Percentiles rank a stretch among this genome's conserved stretches.
Conservation (phyloP, 495 filamentous ascomycete species). For the Neurospora tetrasperma region DNA sequence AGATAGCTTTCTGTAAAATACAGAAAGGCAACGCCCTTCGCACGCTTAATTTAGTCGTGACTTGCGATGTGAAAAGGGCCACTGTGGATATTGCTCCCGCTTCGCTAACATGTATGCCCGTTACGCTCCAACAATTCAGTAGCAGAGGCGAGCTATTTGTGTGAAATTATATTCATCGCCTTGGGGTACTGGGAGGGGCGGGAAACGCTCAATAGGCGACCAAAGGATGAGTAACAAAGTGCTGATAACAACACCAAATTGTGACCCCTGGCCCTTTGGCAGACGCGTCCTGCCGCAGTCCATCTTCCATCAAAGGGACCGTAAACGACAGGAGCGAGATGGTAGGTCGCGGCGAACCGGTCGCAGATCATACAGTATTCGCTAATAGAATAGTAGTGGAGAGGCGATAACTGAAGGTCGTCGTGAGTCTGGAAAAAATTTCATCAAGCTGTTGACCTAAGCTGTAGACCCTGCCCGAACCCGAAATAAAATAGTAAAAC, state of each 20-base stretch:
- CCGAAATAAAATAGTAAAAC: background rate
- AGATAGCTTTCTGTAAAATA: background rate
- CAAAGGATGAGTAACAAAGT: background rate
- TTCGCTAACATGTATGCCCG: background rate
- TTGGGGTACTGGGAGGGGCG: background rate
- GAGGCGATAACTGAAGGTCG: background rate
- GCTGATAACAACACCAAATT: background rate
- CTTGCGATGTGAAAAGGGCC: background rate
- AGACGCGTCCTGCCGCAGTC: background rate
- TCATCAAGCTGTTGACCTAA: background rate
- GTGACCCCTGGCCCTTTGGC: background rate
- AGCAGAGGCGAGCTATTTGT: background rate
- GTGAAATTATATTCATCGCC: background rate
- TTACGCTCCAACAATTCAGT: background rate
- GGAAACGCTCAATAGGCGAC: background rate
- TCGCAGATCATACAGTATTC: background rate
- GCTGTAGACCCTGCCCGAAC: background rate
- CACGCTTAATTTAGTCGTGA: background rate
- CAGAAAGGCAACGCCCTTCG: background rate
- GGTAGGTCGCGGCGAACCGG: background rate
- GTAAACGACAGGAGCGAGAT: background rate
- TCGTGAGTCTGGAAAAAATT: background rate
- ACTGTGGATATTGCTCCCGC: background rate
- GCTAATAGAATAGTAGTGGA: background rate
- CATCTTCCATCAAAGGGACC: background rate